Evolutionary conservation across 1,139 yeast genomes (phyloP), one percentile per base, ranked within the genome.

Genomic region (Geotrichum citri-aurantii): DNA sequence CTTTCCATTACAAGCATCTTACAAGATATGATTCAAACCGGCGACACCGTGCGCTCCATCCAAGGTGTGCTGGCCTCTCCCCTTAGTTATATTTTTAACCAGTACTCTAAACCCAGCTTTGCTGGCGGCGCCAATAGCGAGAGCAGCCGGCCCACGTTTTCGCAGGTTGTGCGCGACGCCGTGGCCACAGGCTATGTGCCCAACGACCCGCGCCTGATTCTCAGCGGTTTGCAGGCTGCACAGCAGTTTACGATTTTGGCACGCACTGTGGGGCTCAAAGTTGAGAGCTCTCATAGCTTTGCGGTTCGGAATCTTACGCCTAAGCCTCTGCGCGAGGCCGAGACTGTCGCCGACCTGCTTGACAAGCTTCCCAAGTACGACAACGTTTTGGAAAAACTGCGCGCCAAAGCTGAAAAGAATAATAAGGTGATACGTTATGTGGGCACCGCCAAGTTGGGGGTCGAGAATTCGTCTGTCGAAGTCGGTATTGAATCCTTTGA

Each of bases 121-220:
- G 75, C 85, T 57, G 80, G 79, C 62, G 68, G 71, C 23, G 79
- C 83, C 55, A 77, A 80, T 58, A 81, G 83, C 63, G 37, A 33
- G 26, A 50, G 12, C n/a, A 19, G 19, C 48, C 54, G 54, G 31
- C 54, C 48, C 17, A 86, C 86, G 70, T 93, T 92, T 71, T 90
- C 97, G 31, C 96, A 92, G 59, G 86, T 93, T 53, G 99, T 93
- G 59, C 79, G 81, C 65, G 84, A 84, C 55, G 99, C 99, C 52
- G 92, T 92, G 75, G 76, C 84, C 52, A 80, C 89, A 66, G 99
- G 99, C 53, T 93, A 90, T 81, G 92, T 98, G 50, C 99, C 93
- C 75, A 99, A 99, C 54, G 99, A 93, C 73, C 99, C 99, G 73
- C 85, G 99, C 76, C 99, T 95, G 72, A 99, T 95, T 72, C 82